Percentiles rank a stretch among this genome's conserved stretches.
phyloP scores from a whole-genome alignment of 2,329 filamentous ascomycete species.

The Scedosporium aurantiacum region DNA sequence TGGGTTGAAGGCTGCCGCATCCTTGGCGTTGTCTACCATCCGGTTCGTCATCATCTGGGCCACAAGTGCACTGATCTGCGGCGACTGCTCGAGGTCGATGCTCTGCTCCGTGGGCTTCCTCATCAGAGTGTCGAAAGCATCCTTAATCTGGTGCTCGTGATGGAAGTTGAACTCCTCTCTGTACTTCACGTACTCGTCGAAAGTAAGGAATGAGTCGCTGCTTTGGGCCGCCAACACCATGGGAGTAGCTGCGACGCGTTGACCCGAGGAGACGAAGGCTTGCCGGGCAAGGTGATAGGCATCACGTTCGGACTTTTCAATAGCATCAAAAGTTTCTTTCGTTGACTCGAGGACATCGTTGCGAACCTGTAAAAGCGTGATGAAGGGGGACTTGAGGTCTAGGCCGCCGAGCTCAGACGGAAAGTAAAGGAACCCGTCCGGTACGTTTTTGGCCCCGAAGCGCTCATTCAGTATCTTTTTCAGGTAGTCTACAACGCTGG shows the following conservation, averaged over 20 bases:
- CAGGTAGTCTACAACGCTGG: slow-evolving; percentile 43
- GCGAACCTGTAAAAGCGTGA: slow-evolving; percentile 28
- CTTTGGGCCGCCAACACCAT: slow-evolving; percentile 16
- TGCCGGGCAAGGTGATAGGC: slow-evolving; percentile 23
- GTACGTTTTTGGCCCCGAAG: slow-evolving; percentile 34
- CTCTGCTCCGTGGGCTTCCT: slow-evolving; percentile 17
- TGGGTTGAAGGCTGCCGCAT: slow-evolving; percentile 13
- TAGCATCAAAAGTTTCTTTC: slow-evolving; percentile 17
- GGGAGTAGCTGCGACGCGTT: background rate
- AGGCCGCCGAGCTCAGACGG: slow-evolving; percentile 34
- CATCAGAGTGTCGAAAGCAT: slow-evolving; percentile 26
- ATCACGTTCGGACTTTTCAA: slow-evolving; percentile 22
- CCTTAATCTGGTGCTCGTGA: slow-evolving; percentile 15
- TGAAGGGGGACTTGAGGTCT: slow-evolving; percentile 33
- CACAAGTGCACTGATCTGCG: background rate
- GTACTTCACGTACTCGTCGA: slow-evolving; percentile 31
- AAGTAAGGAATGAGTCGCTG: slow-evolving; percentile 28
- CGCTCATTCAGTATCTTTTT: slow-evolving; percentile 38
- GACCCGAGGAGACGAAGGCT: slow-evolving; percentile 13
- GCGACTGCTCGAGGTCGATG: slow-evolving; percentile 14
- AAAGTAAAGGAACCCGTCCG: slow-evolving; percentile 35
- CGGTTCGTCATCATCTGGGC: background rate
- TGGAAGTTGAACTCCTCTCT: slow-evolving; percentile 28
- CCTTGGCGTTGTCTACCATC: background rate
- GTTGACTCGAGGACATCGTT: slow-evolving; percentile 20